Base-by-base conservation (phyloP, 2,329 filamentous ascomycete species). In the Sporothrix schenckii region DNA sequence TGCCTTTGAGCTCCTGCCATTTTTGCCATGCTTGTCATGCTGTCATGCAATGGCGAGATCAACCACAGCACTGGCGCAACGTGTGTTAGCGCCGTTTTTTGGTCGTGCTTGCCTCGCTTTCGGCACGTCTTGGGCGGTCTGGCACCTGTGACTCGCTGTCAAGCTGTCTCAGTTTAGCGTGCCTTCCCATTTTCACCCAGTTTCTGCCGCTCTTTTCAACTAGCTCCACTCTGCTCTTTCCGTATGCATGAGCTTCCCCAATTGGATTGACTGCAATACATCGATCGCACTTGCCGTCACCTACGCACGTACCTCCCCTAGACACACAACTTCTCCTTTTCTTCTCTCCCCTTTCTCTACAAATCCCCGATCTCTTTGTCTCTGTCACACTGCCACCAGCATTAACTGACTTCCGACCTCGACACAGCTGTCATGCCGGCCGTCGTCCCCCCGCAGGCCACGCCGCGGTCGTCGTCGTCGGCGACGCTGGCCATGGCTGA, bases 381-480 rank as follows among this genome's bases (percentile, higher is more conserved):
- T 11, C 21, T 30, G 34, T 39, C 11, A 24, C n/a, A 65, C 49
- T 24, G 19, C 30, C 21, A 52, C 34, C 50, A 34, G 39, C n/a
- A 50, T 10, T 39, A 14, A 27, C 52, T 27, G 44, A 50, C 53
- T 13, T 19, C 11, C 47, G 10, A 21, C 41, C 5, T 2, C 65
- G 9, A 41, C 47, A 27, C n/a, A 53, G 24, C 52, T n/a, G 14
- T 60, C 30, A 75, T 74, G 74, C 70, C 72, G 14, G 63, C 73
- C 4, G 72, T 53, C 16, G 53, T 54, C 1, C 53, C 60, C 2
- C 24, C 16, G 7, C 54, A 68, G 58, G 67, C 70, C 5, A 74
- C 68, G 70, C 77, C 73, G 69, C 71, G 76, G 58, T 41, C 69
- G 1, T 52, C 71, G 9, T n/a, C 70, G 1, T 52, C 71, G 9